These are phyloP conservation scores for Trichoderma simmonsii DNA, from an alignment of 2,329 filamentous ascomycete genomes.

Conservation along the genomic window DNA sequence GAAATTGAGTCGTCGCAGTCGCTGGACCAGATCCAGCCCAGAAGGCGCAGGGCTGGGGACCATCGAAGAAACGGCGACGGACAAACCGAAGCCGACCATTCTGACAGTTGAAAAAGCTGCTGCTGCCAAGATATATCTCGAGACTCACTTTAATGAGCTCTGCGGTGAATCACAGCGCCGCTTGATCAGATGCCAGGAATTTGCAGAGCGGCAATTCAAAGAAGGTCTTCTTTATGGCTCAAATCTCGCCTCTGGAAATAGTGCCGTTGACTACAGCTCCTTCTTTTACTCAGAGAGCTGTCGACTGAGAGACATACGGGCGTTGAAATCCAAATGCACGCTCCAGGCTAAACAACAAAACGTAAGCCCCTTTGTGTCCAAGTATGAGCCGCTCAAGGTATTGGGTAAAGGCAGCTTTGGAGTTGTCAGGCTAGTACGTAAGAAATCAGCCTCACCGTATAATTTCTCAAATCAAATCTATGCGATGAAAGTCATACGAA, in stretches of 20 bases:
- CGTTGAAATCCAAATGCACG: conserved; percentile 61
- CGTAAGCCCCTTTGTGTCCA: conserved; percentile 24
- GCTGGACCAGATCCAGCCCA: conserved; percentile 37
- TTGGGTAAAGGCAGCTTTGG: conserved; percentile 94
- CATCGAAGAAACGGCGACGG: conserved; percentile 32
- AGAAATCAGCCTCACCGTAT: conserved; percentile 44
- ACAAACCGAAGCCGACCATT: conserved; percentile 34
- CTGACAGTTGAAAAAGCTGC: conserved; percentile 73
- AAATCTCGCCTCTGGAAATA: conserved; percentile 54
- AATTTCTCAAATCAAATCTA: conserved; percentile 57
- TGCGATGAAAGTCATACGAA: conserved; percentile 96
- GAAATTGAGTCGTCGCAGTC: conserved; percentile 31
- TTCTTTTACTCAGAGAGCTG: conserved; percentile 69
- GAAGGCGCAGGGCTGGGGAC: conserved; percentile 35
- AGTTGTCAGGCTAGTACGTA: conserved; percentile 79
- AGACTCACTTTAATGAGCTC: conserved; percentile 76
- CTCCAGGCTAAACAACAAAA: conserved; percentile 16
- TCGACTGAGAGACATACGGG: conserved; percentile 69
- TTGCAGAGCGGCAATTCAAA: conserved; percentile 36
- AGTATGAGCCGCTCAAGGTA: conserved; percentile 76
- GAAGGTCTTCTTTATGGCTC: conserved; percentile 54
- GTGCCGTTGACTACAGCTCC: conserved; percentile 48
- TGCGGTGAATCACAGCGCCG: conserved; percentile 45
- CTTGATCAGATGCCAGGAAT: conserved; percentile 31
- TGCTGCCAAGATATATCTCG: conserved; percentile 80